Conservation (phyloP, 2,329 filamentous ascomycete species). For the Davidsoniella eucalypti region DNA sequence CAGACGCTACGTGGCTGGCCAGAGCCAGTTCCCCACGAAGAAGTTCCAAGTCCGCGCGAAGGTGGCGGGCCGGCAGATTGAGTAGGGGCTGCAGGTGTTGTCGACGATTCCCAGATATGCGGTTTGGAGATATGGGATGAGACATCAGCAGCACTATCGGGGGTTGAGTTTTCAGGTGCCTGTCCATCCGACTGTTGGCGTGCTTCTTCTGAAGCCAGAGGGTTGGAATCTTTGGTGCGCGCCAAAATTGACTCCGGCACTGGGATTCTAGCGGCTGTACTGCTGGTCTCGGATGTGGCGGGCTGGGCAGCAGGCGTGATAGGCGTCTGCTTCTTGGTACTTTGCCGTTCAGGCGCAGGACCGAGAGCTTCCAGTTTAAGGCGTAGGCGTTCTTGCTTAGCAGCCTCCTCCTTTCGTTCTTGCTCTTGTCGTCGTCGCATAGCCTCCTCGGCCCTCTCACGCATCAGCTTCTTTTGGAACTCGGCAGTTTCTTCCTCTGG, state of each 20-base stretch:
- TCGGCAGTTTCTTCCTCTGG: slow-evolving; percentile 37
- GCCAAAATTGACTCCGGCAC: slow-evolving; percentile 3
- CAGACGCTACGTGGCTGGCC: slow-evolving; percentile 48
- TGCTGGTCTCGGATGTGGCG: neutral
- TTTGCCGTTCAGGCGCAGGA: slow-evolving; percentile 43
- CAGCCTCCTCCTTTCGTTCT: slow-evolving; percentile 57
- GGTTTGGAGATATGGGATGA: neutral
- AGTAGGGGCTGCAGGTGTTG: neutral
- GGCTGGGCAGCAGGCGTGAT: slow-evolving; percentile 2
- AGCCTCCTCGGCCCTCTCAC: slow-evolving; percentile 50
- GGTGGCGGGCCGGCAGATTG: slow-evolving; percentile 9
- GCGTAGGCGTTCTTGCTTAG: slow-evolving; percentile 50
- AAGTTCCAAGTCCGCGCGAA: slow-evolving; percentile 2
- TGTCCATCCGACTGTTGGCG: neutral
- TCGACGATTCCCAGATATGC: slow-evolving; percentile 10
- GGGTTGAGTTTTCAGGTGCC: neutral
- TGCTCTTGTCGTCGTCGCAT: slow-evolving; percentile 52
- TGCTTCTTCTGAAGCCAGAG: neutral
- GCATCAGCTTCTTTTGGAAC: slow-evolving; percentile 57
- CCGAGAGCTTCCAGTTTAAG: slow-evolving; percentile 57
- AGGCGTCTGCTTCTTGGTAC: slow-evolving; percentile 32
- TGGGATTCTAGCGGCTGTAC: neutral
- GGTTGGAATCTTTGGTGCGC: neutral
- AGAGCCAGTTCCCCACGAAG: slow-evolving; percentile 26
- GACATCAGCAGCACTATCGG: neutral